Conservation (phyloP, 371 early-diverging fungal species). For the Entomophthora muscae region DNA sequence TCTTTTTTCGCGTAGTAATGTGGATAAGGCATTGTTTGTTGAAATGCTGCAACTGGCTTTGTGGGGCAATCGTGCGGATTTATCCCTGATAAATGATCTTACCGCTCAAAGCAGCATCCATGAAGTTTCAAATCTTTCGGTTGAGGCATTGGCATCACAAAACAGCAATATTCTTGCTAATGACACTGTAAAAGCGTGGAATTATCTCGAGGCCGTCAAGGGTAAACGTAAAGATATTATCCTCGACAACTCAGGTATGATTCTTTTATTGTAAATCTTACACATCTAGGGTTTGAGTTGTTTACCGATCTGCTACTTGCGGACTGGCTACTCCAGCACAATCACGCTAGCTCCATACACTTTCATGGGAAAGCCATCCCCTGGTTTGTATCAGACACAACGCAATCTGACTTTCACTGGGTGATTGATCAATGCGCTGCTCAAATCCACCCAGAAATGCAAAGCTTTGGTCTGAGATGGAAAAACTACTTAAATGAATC, state of each 20-base stretch:
- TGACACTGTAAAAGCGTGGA: neutral
- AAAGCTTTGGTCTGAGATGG: neutral
- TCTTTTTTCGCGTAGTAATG: constrained; percentile 13
- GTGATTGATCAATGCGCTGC: constrained; percentile 23
- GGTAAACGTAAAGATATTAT: constrained; percentile 52
- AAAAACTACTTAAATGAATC: neutral
- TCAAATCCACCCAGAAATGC: constrained; percentile 14
- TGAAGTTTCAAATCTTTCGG: constrained; percentile 32
- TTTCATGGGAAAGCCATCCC: constrained; percentile 79
- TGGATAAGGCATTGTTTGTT: constrained; percentile 30
- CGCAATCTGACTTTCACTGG: constrained; percentile 49
- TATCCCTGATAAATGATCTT: constrained; percentile 58
- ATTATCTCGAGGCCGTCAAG: constrained; percentile 16
- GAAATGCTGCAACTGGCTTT: constrained; percentile 55
- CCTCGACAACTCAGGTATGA: constrained; percentile 66
- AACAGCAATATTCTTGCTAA: constrained; percentile 24
- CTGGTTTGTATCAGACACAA: constrained; percentile 89
- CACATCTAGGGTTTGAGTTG: constrained; percentile 63
- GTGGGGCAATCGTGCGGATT: constrained; percentile 84
- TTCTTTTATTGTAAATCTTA: neutral
- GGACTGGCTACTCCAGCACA: constrained; percentile 58
- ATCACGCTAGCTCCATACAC: constrained; percentile 40
- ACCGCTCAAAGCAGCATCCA: constrained; percentile 37
- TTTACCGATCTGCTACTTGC: constrained; percentile 77
- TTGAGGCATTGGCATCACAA: constrained; percentile 18